Base-by-base conservation (phyloP, 179 eudicot genomes). In the Corrigiola litoralis region DNA sequence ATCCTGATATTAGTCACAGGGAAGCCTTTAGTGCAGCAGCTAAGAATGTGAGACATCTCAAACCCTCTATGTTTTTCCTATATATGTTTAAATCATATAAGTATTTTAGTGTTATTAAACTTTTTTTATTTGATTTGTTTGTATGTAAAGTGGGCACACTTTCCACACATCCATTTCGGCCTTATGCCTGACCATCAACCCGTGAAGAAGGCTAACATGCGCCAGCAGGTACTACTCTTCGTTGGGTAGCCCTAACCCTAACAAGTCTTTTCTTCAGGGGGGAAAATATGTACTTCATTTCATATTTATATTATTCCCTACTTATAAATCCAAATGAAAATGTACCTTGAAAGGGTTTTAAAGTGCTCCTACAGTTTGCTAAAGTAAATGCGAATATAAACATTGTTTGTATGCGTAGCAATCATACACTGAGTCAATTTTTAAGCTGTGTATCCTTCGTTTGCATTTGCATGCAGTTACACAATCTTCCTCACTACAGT, bases 21-120 rank as follows among this genome's bases (percentile, higher is more conserved):
- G 96, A 92, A 71, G 98, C 98, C 60, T 92, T 92, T 79, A 91
- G 97, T 83, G 96, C 98, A 2, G 98, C 98, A 72, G 98, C 97
- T 23, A 91, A 91, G 79, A 91, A 91, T 68, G 97, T 89, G 81
- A 70, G 60, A 21, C 58, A 31, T 58, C 54, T 51, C 6, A 20
- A 29, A 14, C 38, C 31, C 60, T 47, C 7, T 4, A 38, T 5
- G n/a, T 13, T 18, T 41, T 25, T 9, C 12, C 20, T 62, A 44
- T 2, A 18, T 24, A 36, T 55, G 47, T 6, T 17, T 49, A 44
- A 16, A 28, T 61, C 17, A 21, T 17, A 5, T 63, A 11, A 1
- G 6, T 20, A 37, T 47, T 21, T 59, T 20, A 18, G 8, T 14
- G 14, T 29, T 32, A 17, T 24, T 37, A 12, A 16, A 28, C 9